A percentile compares a stretch with the other conserved stretches of the same genome.
phyloP scores from a whole-genome alignment of 2,329 filamentous ascomycete genomes.

The Seiridium unicorne region DNA sequence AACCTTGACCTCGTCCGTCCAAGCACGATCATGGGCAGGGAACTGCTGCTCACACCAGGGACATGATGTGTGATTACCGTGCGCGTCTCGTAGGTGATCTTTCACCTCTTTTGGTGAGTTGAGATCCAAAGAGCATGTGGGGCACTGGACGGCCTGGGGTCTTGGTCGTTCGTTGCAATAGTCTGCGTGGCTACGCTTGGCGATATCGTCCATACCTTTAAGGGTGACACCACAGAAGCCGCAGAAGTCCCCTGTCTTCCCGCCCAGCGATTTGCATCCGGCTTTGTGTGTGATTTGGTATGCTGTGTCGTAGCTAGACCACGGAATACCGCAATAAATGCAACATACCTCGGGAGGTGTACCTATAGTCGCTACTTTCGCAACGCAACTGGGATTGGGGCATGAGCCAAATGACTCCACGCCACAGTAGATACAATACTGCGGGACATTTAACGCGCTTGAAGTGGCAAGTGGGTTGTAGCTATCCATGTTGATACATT shows the following conservation, averaged over 20 bases:
- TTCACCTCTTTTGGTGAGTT: background rate
- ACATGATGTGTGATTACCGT: background rate
- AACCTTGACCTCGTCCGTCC: background rate
- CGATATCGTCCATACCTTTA: background rate
- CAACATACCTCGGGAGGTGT: background rate
- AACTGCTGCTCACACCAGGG: conserved; percentile 5
- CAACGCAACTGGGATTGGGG: background rate
- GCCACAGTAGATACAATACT: background rate
- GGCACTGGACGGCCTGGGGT: background rate
- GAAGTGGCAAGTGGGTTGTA: background rate
- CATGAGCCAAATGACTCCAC: background rate
- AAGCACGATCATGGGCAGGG: background rate
- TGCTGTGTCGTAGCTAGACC: background rate
- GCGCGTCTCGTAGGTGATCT: background rate
- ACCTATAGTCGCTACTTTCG: background rate
- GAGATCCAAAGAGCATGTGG: background rate
- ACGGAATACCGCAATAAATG: background rate
- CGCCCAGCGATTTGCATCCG: background rate
- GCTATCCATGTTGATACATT: background rate
- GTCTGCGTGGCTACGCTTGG: background rate
- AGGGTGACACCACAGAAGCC: conserved; percentile 5
- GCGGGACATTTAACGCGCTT: background rate
- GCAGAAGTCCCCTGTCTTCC: background rate
- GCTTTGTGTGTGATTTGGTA: background rate
- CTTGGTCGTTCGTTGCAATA: background rate